Percentiles rank a stretch among this genome's conserved stretches.
phyloP scores from a whole-genome alignment of 73 alveolate genomes.

The Paramecium sonneborni region DNA sequence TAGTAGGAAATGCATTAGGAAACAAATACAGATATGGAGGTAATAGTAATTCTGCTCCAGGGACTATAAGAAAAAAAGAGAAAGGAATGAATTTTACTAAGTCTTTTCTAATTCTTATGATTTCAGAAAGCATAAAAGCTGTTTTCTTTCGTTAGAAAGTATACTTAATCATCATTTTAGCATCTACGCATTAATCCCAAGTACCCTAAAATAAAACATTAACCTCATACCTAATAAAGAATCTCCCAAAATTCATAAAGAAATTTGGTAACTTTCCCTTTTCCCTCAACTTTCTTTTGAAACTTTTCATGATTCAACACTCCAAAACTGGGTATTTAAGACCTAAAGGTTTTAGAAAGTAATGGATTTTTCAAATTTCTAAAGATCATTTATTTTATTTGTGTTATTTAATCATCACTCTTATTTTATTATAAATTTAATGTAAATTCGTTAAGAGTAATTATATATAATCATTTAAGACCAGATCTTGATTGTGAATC shows the following conservation, averaged over 20 bases:
- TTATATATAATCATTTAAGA: not conserved
- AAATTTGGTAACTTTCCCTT: conserved; percentile 6
- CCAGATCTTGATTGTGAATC: conserved; percentile 34
- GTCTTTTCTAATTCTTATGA: conserved; percentile 69
- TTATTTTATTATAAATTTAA: conserved; percentile 11
- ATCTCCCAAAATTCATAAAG: conserved; percentile 47
- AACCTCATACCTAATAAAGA: not conserved
- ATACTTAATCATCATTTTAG: not conserved
- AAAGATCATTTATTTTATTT: conserved; percentile 47
- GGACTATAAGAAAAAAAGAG: conserved; percentile 84
- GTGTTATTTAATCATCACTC: not conserved
- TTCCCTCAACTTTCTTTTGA: conserved; percentile 32
- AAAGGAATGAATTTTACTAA: conserved; percentile 88
- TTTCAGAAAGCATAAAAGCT: conserved; percentile 59
- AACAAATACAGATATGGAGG: conserved; percentile 87
- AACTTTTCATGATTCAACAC: conserved; percentile 44
- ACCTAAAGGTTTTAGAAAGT: not conserved
- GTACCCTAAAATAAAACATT: not conserved
- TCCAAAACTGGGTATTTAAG: conserved; percentile 7
- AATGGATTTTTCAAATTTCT: conserved; percentile 20
- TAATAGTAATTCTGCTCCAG: conserved; percentile 86
- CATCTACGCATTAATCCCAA: not conserved
- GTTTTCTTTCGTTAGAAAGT: conserved; percentile 11
- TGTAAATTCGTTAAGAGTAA: conserved; percentile 65
- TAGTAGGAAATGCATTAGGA: conserved; percentile 90